Evolutionary conservation across 768 basidiomycete genomes (phyloP).

Genomic region (Pisolithus microcarpus): DNA sequence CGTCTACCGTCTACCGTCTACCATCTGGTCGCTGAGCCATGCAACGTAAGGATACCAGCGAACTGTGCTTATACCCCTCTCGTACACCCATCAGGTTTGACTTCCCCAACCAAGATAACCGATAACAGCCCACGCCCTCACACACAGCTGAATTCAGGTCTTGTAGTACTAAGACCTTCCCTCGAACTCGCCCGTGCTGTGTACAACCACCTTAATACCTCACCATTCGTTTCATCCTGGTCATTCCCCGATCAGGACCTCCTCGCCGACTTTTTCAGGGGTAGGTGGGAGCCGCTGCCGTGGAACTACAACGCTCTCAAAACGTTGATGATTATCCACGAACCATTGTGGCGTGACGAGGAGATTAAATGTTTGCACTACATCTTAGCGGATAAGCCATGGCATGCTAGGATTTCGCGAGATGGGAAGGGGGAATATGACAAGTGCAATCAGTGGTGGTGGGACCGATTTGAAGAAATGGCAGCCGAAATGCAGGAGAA

Average conservation of each 20-base stretch:
- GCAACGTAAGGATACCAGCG: constrained; percentile 64
- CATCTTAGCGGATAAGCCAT: constrained; percentile 82
- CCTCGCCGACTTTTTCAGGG: constrained; percentile 70
- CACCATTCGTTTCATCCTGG: constrained; percentile 46
- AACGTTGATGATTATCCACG: constrained; percentile 70
- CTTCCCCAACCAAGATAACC: constrained; percentile 37
- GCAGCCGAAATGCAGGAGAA: constrained; percentile 35
- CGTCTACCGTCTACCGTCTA: not conserved
- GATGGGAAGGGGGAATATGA: constrained; percentile 43
- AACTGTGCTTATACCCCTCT: constrained; percentile 79
- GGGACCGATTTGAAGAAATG: constrained; percentile 50
- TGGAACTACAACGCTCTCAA: constrained; percentile 94
- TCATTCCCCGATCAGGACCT: constrained; percentile 94
- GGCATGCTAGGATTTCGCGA: constrained; percentile 47
- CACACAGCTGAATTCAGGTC: constrained; percentile 82
- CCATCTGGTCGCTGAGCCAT: not conserved
- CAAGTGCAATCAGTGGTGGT: constrained; percentile 69
- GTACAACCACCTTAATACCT: constrained; percentile 35
- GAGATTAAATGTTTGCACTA: constrained; percentile 86
- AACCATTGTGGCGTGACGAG: constrained; percentile 73
- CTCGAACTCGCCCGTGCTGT: constrained; percentile 45
- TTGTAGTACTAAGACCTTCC: constrained; percentile 81
- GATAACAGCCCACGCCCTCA: constrained; percentile 61
- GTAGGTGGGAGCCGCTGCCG: constrained; percentile 69
- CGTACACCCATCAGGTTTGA: constrained; percentile 38